Evolutionary conservation across 1,284 basidiomycete species (phyloP), one percentile per base, ranked within the genome.

Genomic region (Apiotrichum akiyoshidainum): DNA sequence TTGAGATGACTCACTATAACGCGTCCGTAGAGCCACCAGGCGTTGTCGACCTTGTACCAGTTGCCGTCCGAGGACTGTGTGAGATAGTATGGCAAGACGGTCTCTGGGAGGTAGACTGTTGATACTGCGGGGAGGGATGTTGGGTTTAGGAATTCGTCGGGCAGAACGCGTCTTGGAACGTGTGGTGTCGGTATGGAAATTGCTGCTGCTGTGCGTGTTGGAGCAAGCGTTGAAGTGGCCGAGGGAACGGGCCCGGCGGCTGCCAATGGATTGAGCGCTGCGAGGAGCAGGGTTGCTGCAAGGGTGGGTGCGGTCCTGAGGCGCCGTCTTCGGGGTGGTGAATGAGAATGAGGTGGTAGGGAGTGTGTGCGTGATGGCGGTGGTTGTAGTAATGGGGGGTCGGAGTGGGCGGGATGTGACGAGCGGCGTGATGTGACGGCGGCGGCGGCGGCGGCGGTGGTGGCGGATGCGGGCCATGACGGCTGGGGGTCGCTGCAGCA

Each of bases 361-460:
- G 53, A 17, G 10, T 3, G 35, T 45, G 41, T 4, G 13, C 31
- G 33, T 26, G 96, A 21, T 92, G 87, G 65, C 89, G 87, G 60
- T 89, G 86, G 58, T 92, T 84, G 89, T 91, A 46, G 26, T 39
- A 50, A 22, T 17, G 34, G 37, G 13, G 48, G 35, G 12, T 50
- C 35, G 11, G 48, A 50, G 5, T 4, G 3, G 26, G 26, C 26
- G 26, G 26, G 37, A 13, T 13, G 37, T 2, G 37, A 37, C 5
- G 35, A 39, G 4, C 11, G 22, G 34, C 17, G n/a, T 22, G 37
- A 3, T 47, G 31, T 5, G 10, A 26, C 11, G 16, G 17, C 5
- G 19, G 34, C 8, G n/a, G 6, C 6, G 9, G 6, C 19, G 42
- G 8, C 10, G 19, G 9, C 21, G 42, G 42, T 5, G 42, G 21